Base-by-base conservation (phyloP, 1,139 yeast species). In the Suhomyces bribrorum region DNA sequence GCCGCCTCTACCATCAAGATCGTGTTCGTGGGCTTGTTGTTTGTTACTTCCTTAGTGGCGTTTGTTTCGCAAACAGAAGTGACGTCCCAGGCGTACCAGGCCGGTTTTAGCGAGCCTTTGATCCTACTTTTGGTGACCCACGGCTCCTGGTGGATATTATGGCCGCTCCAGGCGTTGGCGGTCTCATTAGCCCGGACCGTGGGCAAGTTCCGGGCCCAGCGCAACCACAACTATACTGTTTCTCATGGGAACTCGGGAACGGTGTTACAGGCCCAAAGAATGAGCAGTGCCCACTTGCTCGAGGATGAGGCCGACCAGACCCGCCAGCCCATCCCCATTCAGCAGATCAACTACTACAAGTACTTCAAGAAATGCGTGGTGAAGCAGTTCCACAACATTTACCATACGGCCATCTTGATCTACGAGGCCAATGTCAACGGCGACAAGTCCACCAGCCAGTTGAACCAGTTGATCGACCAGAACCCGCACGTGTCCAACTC, bases 51-150 rank as follows among this genome's bases (percentile, higher is more conserved):
- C 4, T 60, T 87, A 47, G 51, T 77, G 5, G 58, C 88, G 6
- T 88, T 87, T 61, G 89, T 87, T 2, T 56, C 75, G 7, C 96
- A 87, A 57, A 87, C 96, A 0, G 96, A 87, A 59, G 69, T 83
- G 45, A 87, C 95, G 1, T 78, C 89, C 4, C 83, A 81, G 42
- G 73, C 87, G 5, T 85, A 87, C 52, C 66, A 72, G 27, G 59
- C 69, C 4, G 75, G 73, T 7, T 86, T 81, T 56, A 61, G 75
- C 40, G 92, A 86, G 55, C 96, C 96, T 0, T 69, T 86, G 14
- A 62, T 86, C 25, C 65, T 85, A 42, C 62, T 87, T 35, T 68
- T 77, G 42, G 64, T 86, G 7, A 88, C 95, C 0, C 96, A 87
- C 54, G 86, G 90, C 1, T 76, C 84, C 12, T 86, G 95, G 95